These are phyloP conservation scores for Fusarium nisikadoi DNA, from an alignment of 2,329 filamentous ascomycete species.

Conservation along the genomic window DNA sequence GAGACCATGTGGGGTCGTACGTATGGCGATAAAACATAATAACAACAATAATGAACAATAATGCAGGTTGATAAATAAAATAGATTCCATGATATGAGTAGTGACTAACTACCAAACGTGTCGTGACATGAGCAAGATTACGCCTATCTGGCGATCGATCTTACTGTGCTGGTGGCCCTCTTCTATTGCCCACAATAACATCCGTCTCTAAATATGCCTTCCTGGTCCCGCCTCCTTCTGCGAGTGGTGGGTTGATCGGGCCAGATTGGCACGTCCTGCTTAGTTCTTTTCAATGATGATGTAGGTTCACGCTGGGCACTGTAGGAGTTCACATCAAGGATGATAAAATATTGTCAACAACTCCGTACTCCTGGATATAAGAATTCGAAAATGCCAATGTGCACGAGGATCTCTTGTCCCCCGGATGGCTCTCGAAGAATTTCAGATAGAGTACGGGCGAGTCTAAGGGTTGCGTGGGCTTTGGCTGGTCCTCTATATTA, in stretches of 20 bases:
- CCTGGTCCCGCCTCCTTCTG: conserved; percentile 19
- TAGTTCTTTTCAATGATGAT: conserved; percentile 13
- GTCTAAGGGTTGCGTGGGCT: conserved; percentile 19
- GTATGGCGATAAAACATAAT: not conserved
- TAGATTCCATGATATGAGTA: conserved; percentile 25
- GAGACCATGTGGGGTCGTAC: not conserved
- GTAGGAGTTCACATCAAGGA: conserved; percentile 27
- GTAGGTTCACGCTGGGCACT: conserved; percentile 22
- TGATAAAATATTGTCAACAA: conserved; percentile 17
- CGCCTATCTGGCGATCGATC: conserved; percentile 20
- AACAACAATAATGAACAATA: not conserved
- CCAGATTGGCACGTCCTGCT: not conserved
- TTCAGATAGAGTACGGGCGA: not conserved
- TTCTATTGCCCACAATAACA: conserved; percentile 27
- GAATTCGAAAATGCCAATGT: conserved; percentile 36
- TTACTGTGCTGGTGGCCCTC: conserved; percentile 16
- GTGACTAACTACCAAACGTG: conserved; percentile 28
- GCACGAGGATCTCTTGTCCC: conserved; percentile 11
- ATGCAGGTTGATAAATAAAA: conserved; percentile 31
- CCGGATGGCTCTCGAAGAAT: conserved; percentile 13
- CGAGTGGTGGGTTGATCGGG: conserved; percentile 23
- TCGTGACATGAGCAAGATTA: conserved; percentile 16
- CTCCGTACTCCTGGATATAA: conserved; percentile 40
- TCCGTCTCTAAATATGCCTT: conserved; percentile 14
- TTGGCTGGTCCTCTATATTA: conserved; percentile 32